Percentiles rank a stretch among this genome's conserved stretches.
These are phyloP conservation scores for Diatrype stigma DNA, from an alignment of 2,329 filamentous ascomycete species.

Conservation along the genomic window DNA sequence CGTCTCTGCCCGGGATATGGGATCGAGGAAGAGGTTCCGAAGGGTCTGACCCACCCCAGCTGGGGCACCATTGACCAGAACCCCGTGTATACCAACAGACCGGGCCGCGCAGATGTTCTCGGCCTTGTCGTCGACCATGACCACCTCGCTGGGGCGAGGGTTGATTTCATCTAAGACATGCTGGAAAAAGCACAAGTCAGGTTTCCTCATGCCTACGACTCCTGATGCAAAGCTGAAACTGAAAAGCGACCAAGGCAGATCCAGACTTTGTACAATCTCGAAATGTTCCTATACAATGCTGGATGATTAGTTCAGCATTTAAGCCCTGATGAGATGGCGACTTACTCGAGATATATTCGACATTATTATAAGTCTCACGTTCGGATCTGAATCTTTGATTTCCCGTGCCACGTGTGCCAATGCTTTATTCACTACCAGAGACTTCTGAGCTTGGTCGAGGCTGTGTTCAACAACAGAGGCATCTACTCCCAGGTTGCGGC, in stretches of 20 bases:
- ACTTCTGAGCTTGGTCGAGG: too few species aligned
- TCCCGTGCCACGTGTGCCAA: conserved; percentile 5
- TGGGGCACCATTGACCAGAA: too few species aligned
- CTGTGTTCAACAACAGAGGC: conserved; percentile 7
- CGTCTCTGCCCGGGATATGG: conserved; percentile 4
- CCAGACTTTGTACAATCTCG: conserved; percentile 4
- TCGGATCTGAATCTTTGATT: conserved; percentile 8
- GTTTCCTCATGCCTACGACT: conserved; percentile 17
- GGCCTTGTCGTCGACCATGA: conserved; percentile 16
- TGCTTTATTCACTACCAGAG: conserved; percentile 7
- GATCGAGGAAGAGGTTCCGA: conserved; percentile 7
- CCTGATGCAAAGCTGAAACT: conserved; percentile 7
- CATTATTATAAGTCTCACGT: conserved; percentile 17
- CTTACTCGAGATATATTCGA: conserved; percentile 19
- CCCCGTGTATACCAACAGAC: conserved; percentile 3
- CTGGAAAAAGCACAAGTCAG: conserved; percentile 17
- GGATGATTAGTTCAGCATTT: not conserved
- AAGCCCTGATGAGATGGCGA: not conserved
- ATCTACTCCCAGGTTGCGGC: conserved; percentile 4
- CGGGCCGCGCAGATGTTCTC: conserved; percentile 20
- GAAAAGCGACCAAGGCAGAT: conserved; percentile 8
- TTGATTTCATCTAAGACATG: conserved; percentile 13
- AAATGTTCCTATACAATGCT: conserved; percentile 11
- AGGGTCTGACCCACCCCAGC: not conserved
- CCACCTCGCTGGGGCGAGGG: conserved; percentile 4